Evolutionary conservation across 331 rosid species (phyloP), one percentile per base, ranked within the genome.

Genomic region (Stylosanthes scabra): DNA sequence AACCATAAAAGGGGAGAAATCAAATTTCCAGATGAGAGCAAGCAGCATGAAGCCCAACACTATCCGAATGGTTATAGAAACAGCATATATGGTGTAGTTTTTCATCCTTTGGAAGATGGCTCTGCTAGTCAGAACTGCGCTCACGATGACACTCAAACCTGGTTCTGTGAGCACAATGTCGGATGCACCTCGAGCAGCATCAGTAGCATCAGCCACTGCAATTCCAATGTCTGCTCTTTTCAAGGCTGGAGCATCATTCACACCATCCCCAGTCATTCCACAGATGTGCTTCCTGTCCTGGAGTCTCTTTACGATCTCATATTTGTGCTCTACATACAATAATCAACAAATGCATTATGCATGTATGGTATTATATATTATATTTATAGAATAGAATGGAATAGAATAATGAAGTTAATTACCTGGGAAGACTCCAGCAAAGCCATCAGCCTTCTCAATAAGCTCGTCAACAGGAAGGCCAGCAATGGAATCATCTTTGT

Each of bases 191-290:
- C 94, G 74, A n/a, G 98, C 98, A 11, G 98, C 98, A 67, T 93
- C 98, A 0, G 97, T 93, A 54, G 98, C 98, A 73, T 93, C 97
- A 1, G 86, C 97, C 15, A 93, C 98, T 9, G 98, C 96, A 60
- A 93, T 93, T 61, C 98, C 98, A 59, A 93, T 93, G 27, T 93
- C 97, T 16, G 97, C 98, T 65, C 61, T 86, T 85, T 93, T 91
- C 54, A 91, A 77, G 0, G 97, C 97, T 12, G 98, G 98, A 60
- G 97, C 98, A 81, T 93, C 98, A 34, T 93, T 93, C 56, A 93
- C 98, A 66, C 98, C 97, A 62, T 93, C 98, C 66, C 98, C 98
- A 27, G 98, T 93, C 98, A 93, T 93, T 2, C 98, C 98, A 70
- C 92, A 85, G 1, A 89, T 91, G 74, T 91, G 98, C 1, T 89